phyloP scores from a whole-genome alignment of 331 rosid species.

The Spiraea crenata region DNA sequence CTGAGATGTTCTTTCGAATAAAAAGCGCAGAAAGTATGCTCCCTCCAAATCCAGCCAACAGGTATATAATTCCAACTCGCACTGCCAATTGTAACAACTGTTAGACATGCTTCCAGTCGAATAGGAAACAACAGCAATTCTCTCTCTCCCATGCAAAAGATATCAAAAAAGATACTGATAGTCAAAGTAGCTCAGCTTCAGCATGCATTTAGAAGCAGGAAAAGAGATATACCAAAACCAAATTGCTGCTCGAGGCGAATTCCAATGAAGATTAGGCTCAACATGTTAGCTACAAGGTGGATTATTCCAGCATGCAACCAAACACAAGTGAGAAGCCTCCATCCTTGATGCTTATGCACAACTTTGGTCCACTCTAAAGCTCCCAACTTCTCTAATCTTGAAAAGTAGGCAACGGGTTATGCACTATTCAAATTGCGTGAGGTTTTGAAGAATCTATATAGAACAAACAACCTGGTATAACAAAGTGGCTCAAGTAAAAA shows the following conservation, averaged over 20 bases:
- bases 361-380: constrained; percentile 55
- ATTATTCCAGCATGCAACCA: constrained; percentile 91
- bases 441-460: neutral
- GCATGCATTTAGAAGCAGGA: neutral
- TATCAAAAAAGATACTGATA: neutral
- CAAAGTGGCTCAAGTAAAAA: neutral
- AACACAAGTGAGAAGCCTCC: constrained; percentile 80
- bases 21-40: constrained; percentile 68
- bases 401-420: constrained; percentile 3
- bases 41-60: constrained; percentile 72
- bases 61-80: constrained; percentile 63
- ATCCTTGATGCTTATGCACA: constrained; percentile 61
- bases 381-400: constrained; percentile 73
- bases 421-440: neutral
- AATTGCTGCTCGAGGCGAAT: constrained; percentile 88
- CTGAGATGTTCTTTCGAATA: constrained; percentile 63
- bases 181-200: neutral
- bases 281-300: constrained; percentile 73
- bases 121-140: neutral
- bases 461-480: neutral
- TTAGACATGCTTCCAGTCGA: neutral
- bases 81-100: constrained; percentile 37
- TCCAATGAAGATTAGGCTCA: constrained; percentile 81
- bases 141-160: neutral
- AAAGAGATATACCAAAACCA: constrained; percentile 57